phyloP scores from a whole-genome alignment of 2,329 filamentous ascomycete species.

The Fusarium poae region DNA sequence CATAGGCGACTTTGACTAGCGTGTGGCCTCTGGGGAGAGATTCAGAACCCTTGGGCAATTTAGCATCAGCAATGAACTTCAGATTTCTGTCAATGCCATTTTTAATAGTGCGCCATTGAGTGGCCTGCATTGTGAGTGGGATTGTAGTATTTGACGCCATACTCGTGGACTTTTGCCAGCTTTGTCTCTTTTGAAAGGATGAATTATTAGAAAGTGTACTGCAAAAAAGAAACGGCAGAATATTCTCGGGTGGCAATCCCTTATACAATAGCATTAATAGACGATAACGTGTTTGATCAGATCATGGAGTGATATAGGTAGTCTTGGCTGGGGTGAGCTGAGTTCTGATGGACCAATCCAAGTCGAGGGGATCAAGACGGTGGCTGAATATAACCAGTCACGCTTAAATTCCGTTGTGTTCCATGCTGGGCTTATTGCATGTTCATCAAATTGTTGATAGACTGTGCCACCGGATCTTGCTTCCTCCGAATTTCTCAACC shows the following conservation, averaged over 20 bases:
- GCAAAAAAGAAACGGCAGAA: not conserved
- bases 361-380: not conserved
- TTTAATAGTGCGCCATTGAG: slow-evolving; percentile 35
- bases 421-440: fast-evolving
- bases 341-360: slow-evolving; percentile 3
- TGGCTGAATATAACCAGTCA: not conserved
- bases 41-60: slow-evolving; percentile 10
- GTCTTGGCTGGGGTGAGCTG: slow-evolving; percentile 9
- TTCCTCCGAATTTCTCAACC: not conserved
- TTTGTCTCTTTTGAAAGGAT: not conserved
- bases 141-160: slow-evolving; percentile 28
- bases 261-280: not conserved
- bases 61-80: slow-evolving; percentile 1
- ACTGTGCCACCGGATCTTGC: no score
- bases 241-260: not conserved
- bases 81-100: slow-evolving; percentile 41
- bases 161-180: not conserved
- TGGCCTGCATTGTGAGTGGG: slow-evolving; percentile 35
- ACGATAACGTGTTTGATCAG: slow-evolving; percentile 14
- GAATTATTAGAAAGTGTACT: not conserved
- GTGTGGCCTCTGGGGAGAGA: slow-evolving; percentile 17
- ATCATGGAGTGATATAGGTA: slow-evolving; percentile 8
- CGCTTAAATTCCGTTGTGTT: not conserved
- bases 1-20: slow-evolving; percentile 35
- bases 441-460: fast-evolving